Evolutionary conservation across 2,329 filamentous ascomycete species (phyloP), one percentile per base, ranked within the genome.

Genomic region (Laburnicola sp.): DNA sequence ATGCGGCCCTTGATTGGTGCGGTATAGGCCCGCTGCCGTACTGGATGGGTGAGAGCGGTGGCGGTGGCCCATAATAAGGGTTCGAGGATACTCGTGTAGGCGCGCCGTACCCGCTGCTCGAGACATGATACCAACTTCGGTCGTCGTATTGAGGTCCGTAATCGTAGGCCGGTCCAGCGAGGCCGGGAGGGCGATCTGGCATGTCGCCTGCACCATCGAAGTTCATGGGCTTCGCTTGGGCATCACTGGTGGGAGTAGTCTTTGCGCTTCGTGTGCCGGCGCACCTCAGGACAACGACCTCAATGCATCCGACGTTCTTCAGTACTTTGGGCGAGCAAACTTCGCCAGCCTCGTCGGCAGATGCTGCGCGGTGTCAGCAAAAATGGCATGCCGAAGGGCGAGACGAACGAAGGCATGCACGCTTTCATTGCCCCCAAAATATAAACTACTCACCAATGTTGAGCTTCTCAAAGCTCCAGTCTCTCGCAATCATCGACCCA

Each of bases 401-500:
- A n/a, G n/a, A n/a, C n/a, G n/a, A n/a, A n/a, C n/a, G n/a, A n/a
- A n/a, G n/a, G n/a, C n/a, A n/a, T n/a, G n/a, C n/a, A n/a, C n/a
- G n/a, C n/a, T n/a, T n/a, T n/a, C n/a, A n/a, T n/a, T n/a, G 6
- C 11, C 8, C 7, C n/a, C 23, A 27, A 3, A 10, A 26, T n/a
- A 7, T 8, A 16, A 23, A 21, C 2, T 2, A 44, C 70, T 56
- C 61, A 82, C 80, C 73, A 50, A 75, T 74, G 39, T 78, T 75
- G 23, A 81, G 69, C 36, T 75, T 73, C 37, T 78, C 75, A 57
- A 83, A 84, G 3, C 72, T 74, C 81, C 81, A 83, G 34, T 78
- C 75, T 8, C 78, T 74, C 0, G 76, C 80, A 50, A 81, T 67
- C 64, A 80, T 81, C 4, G 60, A 68, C 3, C 78, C 78, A 55